phyloP scores from a whole-genome alignment of 306 rosid species.

The Gillenia trifoliata region DNA sequence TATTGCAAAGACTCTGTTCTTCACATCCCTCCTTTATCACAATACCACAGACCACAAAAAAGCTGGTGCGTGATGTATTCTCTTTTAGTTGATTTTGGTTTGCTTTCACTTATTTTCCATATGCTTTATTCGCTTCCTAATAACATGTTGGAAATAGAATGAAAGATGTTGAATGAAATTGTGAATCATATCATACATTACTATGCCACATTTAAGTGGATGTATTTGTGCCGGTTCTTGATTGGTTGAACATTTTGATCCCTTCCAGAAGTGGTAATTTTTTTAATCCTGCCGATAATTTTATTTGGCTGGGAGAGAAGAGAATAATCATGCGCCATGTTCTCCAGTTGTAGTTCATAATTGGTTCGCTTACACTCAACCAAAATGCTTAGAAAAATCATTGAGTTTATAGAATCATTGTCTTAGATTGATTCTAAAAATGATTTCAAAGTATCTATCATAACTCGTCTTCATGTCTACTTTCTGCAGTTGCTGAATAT shows the following conservation, averaged over 20 bases:
- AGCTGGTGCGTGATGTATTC: constrained; percentile 43
- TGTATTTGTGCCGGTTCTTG: background rate
- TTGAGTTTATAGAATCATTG: too few relatives aligned
- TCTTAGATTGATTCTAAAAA: background rate
- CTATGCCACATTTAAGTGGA: background rate
- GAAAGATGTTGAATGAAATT: background rate
- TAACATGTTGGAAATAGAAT: background rate
- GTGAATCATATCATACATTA: background rate
- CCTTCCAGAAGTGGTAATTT: background rate
- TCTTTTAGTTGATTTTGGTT: too few relatives aligned
- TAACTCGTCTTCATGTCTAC: constrained; percentile 4
- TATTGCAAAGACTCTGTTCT: constrained; percentile 76
- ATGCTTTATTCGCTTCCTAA: background rate
- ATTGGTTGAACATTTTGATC: background rate
- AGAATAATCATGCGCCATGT: background rate
- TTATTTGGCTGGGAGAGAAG: background rate
- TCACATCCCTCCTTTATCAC: constrained; percentile 67
- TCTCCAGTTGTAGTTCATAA: background rate
- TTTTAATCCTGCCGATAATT: background rate
- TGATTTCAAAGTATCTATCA: background rate
- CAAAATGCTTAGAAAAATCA: background rate
- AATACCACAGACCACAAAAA: constrained; percentile 71
- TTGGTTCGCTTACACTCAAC: background rate
- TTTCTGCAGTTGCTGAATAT: constrained; percentile 73
- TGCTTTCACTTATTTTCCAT: background rate